Evolutionary conservation across 768 basidiomycete genomes (phyloP).

Genomic region (Cantharellus cinnabarinus): DNA sequence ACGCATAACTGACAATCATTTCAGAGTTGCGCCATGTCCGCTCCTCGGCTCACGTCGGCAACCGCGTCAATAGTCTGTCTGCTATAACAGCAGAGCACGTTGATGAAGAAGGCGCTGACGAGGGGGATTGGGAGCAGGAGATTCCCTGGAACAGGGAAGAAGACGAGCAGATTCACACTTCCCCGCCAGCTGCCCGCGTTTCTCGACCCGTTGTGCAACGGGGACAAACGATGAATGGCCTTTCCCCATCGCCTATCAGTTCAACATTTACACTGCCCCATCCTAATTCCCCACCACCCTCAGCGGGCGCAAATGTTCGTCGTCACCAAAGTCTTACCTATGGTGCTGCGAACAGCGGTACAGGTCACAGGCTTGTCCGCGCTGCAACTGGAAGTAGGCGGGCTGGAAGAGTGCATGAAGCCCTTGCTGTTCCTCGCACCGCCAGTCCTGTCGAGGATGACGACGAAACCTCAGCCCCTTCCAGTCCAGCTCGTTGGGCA

Average conservation of each 20-base stretch:
- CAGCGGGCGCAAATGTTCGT: conserved; percentile 34
- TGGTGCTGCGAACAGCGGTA: conserved; percentile 21
- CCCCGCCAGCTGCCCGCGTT: conserved; percentile 23
- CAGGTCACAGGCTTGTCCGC: conserved; percentile 19
- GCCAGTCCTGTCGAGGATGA: background rate
- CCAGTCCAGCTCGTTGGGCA: conserved; percentile 29
- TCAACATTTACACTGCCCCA: conserved; percentile 2
- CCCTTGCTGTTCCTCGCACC: conserved; percentile 1
- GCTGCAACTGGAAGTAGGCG: conserved; percentile 37
- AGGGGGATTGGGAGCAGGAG: conserved; percentile 69
- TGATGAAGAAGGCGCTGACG: conserved; percentile 50
- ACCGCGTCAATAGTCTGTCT: conserved; percentile 52
- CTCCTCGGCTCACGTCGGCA: conserved; percentile 32
- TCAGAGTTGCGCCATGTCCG: conserved; percentile 22
- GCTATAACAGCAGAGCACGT: conserved; percentile 45
- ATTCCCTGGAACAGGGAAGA: conserved; percentile 25
- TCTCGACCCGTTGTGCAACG: conserved; percentile 36
- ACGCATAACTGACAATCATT: background rate
- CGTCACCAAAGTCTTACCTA: conserved; percentile 61
- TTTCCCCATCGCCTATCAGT: conserved; percentile 27
- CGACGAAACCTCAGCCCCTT: background rate
- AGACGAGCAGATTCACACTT: conserved; percentile 39
- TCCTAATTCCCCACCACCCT: background rate
- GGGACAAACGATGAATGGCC: conserved; percentile 40
- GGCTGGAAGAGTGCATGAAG: conserved; percentile 25